Percentiles rank a stretch among this genome's conserved stretches.
These are phyloP conservation scores for Candida fluviatilis DNA, from an alignment of 805 yeast species.

Conservation along the genomic window DNA sequence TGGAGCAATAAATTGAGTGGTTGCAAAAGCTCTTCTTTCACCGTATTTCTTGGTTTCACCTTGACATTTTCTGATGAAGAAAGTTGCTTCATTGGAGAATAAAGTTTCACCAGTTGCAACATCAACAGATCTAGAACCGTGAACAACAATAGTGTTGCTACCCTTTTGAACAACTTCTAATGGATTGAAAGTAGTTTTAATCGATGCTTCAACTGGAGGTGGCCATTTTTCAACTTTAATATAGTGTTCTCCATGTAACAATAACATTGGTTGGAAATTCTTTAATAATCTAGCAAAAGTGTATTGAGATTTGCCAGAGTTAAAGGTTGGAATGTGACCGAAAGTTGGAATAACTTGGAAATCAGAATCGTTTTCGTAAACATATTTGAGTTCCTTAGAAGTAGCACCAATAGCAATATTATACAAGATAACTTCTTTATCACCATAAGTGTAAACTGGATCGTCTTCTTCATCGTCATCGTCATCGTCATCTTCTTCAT, in stretches of 20 bases:
- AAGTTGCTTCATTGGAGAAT: constrained; percentile 79
- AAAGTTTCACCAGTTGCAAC: constrained; percentile 61
- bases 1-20: constrained; percentile 61
- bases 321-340: constrained; percentile 85
- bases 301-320: constrained; percentile 51
- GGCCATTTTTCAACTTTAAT: constrained; percentile 73
- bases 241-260: constrained; percentile 95
- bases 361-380: constrained; percentile 69
- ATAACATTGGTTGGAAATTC: constrained; percentile 82
- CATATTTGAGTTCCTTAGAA: constrained; percentile 69
- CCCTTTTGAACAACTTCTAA: constrained; percentile 81
- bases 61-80: constrained; percentile 74
- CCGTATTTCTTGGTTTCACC: constrained; percentile 46
- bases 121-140: constrained; percentile 68
- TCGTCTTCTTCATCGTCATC: constrained; percentile 34
- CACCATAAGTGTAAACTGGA: constrained; percentile 54
- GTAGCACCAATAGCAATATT: constrained; percentile 88
- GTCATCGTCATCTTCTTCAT: constrained; percentile 35
- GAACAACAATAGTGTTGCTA: constrained; percentile 75
- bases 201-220: constrained; percentile 64
- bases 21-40: constrained; percentile 56
- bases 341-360: constrained; percentile 87
- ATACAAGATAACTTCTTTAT: constrained; percentile 74
- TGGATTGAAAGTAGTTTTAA: constrained; percentile 62
- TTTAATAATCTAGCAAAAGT: constrained; percentile 61